Conservation (phyloP, 108 stramenopile species). For the Cyclotella distinguenda region DNA sequence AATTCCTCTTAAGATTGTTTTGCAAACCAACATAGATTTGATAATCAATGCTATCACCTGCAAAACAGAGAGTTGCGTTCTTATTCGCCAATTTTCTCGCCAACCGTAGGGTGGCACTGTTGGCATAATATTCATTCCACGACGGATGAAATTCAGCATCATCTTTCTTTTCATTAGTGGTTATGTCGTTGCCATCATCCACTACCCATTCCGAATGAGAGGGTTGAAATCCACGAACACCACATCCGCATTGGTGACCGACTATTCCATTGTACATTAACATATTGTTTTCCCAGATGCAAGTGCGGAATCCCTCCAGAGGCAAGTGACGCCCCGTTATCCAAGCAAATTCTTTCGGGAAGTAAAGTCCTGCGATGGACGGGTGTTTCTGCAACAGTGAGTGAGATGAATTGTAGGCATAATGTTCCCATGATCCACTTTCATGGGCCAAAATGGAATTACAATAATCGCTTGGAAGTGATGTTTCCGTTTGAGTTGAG, state of each 20-base stretch:
- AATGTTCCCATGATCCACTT: slow-evolving; percentile 11
- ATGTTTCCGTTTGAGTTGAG: background rate
- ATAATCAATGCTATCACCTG: slow-evolving; percentile 23
- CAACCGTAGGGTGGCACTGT: slow-evolving; percentile 9
- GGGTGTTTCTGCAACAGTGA: background rate
- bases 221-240: slow-evolving; percentile 15
- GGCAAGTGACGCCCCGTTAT: background rate
- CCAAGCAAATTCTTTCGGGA: slow-evolving; percentile 16
- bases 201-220: slow-evolving; percentile 15
- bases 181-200: background rate
- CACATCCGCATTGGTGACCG: slow-evolving; percentile 25
- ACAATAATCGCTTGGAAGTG: background rate
- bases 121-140: slow-evolving; percentile 4
- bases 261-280: slow-evolving; percentile 16
- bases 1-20: slow-evolving; percentile 13
- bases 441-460: slow-evolving; percentile 2
- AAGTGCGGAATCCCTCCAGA: slow-evolving; percentile 1
- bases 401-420: background rate
- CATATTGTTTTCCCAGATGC: background rate
- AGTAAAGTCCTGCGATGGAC: slow-evolving; percentile 1
- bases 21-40: slow-evolving; percentile 21
- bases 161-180: background rate
- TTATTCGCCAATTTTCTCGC: slow-evolving; percentile 12
- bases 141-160: background rate
- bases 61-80: slow-evolving; percentile 17